Conservation (phyloP, 352 stramenopile species). For the Pythium vanterpoolii region DNA sequence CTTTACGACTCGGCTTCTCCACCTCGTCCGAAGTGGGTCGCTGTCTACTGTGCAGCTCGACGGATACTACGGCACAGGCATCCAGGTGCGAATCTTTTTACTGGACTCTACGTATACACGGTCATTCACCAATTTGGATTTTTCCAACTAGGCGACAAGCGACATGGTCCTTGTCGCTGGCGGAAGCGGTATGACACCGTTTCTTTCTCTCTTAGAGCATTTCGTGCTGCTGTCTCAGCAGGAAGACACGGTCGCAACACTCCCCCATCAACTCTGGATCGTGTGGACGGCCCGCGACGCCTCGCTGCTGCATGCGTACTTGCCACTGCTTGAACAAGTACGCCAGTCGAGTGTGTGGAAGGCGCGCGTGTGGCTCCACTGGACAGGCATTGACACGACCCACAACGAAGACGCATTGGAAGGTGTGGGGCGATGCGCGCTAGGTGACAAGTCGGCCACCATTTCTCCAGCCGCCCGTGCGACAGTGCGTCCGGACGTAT, state of each 20-base stretch:
- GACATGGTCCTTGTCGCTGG: slow-evolving; percentile 72
- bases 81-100: slow-evolving; percentile 25
- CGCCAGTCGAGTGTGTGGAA: slow-evolving; percentile 12
- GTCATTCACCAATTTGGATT: background rate
- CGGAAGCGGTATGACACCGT: slow-evolving; percentile 71
- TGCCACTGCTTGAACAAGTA: slow-evolving; percentile 16
- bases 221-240: slow-evolving; percentile 33
- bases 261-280: slow-evolving; percentile 20
- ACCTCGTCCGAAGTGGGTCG: slow-evolving; percentile 38
- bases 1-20: slow-evolving; percentile 53
- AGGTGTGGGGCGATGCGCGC: background rate
- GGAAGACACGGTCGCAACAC: background rate
- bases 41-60: slow-evolving; percentile 52
- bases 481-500: background rate
- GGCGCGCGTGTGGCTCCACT: slow-evolving; percentile 12
- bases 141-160: slow-evolving; percentile 13
- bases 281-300: slow-evolving; percentile 24
- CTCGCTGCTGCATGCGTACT: slow-evolving; percentile 15
- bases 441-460: background rate
- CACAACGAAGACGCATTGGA: background rate
- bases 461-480: background rate
- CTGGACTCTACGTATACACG: background rate
- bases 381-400: background rate
- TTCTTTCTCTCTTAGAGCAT: slow-evolving; percentile 62
- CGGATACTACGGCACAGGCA: slow-evolving; percentile 64